These are phyloP conservation scores for Populus davidiana DNA, from an alignment of 345 rosid species.

Conservation along the genomic window DNA sequence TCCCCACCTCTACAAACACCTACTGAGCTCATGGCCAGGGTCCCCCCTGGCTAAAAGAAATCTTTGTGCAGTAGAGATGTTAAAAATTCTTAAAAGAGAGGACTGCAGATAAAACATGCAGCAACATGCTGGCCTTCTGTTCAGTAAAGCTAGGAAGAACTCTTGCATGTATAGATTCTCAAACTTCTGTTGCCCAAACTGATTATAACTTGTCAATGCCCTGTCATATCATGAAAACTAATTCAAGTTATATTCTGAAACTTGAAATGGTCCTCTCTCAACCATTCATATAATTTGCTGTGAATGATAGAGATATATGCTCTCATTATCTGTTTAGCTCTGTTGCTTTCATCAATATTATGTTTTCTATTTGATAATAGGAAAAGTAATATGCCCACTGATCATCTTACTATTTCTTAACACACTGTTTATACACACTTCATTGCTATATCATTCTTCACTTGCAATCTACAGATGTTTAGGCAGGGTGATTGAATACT, in stretches of 20 bases:
- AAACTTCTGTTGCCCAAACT: background rate
- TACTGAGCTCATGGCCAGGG: background rate
- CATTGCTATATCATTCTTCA: too few species aligned
- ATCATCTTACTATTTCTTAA: too few species aligned
- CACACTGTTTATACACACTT: too few species aligned
- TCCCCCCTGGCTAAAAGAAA: background rate
- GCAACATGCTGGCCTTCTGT: background rate
- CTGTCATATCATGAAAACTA: background rate
- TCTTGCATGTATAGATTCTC: background rate
- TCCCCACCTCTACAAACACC: background rate
- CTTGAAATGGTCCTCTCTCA: background rate
- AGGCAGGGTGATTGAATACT: too few species aligned
- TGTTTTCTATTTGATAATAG: background rate
- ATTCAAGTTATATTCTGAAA: background rate
- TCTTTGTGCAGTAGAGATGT: background rate
- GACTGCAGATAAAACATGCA: background rate
- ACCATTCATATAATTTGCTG: background rate
- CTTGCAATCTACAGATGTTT: too few species aligned
- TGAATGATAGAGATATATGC: background rate
- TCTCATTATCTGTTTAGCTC: background rate
- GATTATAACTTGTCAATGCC: background rate
- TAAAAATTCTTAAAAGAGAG: background rate
- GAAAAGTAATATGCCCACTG: too few species aligned
- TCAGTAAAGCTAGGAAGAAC: background rate
- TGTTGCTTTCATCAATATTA: background rate